Conservation (phyloP, 495 filamentous ascomycete genomes). For the Penicillium angulare region DNA sequence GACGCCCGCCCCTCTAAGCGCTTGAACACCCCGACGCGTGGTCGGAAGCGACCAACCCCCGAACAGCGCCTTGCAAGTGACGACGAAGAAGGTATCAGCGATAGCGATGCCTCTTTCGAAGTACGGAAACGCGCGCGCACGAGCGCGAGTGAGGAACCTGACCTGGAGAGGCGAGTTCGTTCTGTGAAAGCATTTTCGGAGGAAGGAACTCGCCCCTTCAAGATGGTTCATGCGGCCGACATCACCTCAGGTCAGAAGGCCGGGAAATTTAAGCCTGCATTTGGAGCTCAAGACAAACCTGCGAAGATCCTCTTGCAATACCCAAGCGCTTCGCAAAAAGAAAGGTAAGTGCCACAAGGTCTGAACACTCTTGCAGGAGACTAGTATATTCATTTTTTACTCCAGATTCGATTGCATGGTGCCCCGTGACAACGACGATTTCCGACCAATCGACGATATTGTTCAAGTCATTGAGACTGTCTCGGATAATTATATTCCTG, state of each 20-base stretch:
- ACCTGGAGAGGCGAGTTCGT: slow-evolving; percentile 58
- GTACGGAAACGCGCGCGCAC: slow-evolving; percentile 46
- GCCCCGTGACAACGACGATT: slow-evolving; percentile 72
- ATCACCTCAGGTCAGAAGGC: slow-evolving; percentile 54
- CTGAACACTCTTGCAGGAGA: not conserved
- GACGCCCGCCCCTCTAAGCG: slow-evolving; percentile 36
- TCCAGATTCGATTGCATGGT: slow-evolving; percentile 73
- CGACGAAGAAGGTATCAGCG: slow-evolving; percentile 40
- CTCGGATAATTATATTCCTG: slow-evolving; percentile 68
- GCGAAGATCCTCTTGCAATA: slow-evolving; percentile 64
- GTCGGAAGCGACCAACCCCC: slow-evolving; percentile 47
- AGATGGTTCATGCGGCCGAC: slow-evolving; percentile 66
- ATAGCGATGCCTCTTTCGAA: slow-evolving; percentile 46
- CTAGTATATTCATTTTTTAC: slow-evolving; percentile 5
- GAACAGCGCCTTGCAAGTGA: slow-evolving; percentile 50
- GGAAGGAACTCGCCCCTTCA: slow-evolving; percentile 47
- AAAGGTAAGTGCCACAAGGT: slow-evolving; percentile 51
- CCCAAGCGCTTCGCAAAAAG: slow-evolving; percentile 65
- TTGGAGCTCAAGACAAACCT: slow-evolving; percentile 46
- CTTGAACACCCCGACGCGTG: slow-evolving; percentile 33
- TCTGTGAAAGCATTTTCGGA: slow-evolving; percentile 61
- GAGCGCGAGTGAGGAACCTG: slow-evolving; percentile 46
- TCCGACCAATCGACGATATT: slow-evolving; percentile 84
- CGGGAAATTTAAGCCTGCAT: slow-evolving; percentile 46
- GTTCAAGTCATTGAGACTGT: slow-evolving; percentile 73